phyloP scores from a whole-genome alignment of 805 yeast genomes.

The Metschnikowia colocasiae region DNA sequence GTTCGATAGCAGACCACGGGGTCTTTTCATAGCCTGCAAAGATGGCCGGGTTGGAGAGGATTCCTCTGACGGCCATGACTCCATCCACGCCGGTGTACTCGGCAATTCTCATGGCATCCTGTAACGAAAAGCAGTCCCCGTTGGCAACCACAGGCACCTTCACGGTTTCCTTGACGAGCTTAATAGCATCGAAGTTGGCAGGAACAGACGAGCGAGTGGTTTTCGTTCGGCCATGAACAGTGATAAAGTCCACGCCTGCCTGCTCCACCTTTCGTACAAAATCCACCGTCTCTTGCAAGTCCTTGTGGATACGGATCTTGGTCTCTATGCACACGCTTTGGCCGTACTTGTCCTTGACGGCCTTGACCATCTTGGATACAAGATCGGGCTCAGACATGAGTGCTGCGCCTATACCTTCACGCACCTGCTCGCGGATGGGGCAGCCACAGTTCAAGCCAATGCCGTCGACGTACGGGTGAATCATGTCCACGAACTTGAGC shows the following conservation, averaged over 20 bases:
- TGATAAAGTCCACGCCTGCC: constrained; percentile 90
- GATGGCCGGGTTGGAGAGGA: constrained; percentile 79
- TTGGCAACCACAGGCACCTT: constrained; percentile 88
- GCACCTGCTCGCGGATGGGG: constrained; percentile 89
- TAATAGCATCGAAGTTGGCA: constrained; percentile 79
- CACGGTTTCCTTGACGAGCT: constrained; percentile 51
- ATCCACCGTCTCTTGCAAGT: constrained; percentile 64
- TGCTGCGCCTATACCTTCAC: constrained; percentile 97
- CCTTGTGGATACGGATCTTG: constrained; percentile 83
- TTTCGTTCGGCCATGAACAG: constrained; percentile 90
- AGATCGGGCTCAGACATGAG: constrained; percentile 78
- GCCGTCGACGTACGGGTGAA: constrained; percentile 89
- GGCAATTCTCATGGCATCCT: constrained; percentile 63
- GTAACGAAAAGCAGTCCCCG: constrained; percentile 80
- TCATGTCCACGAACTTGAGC: constrained; percentile 78
- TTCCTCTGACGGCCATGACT: constrained; percentile 93
- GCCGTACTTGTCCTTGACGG: constrained; percentile 75
- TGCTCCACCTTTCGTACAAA: constrained; percentile 72
- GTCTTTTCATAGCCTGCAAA: constrained; percentile 70
- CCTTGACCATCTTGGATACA: constrained; percentile 78
- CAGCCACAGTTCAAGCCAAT: constrained; percentile 96
- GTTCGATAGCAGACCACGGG: constrained; percentile 91
- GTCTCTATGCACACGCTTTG: constrained; percentile 76
- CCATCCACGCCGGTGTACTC: constrained; percentile 78
- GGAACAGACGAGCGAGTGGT: constrained; percentile 82